phyloP scores from a whole-genome alignment of 495 filamentous ascomycete genomes.

The Hypoxylon cercidicola region DNA sequence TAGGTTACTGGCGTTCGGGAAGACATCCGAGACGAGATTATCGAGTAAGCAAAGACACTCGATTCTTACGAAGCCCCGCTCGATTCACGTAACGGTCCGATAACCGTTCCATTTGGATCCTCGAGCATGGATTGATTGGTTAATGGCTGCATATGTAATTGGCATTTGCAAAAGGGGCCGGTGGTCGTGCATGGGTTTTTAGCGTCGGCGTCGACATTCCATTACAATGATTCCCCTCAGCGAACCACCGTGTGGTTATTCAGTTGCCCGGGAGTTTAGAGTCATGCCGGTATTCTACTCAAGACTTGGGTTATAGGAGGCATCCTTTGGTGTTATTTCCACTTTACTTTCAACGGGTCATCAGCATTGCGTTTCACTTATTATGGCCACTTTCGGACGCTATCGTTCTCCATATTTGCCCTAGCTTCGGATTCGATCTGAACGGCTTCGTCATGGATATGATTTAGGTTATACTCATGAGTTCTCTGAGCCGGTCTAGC shows the following conservation, averaged over 20 bases:
- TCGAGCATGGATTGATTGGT: conserved; percentile 38
- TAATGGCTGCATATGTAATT: conserved; percentile 46
- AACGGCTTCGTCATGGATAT: conserved; percentile 15
- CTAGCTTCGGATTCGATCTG: conserved; percentile 15
- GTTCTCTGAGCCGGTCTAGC: conserved; percentile 10
- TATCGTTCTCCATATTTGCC: conserved; percentile 17
- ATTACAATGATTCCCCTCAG: conserved; percentile 41
- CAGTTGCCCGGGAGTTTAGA: conserved; percentile 40
- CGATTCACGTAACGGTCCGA: conserved; percentile 16
- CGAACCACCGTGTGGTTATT: conserved; percentile 38
- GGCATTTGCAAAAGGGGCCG: conserved; percentile 46
- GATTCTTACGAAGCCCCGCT: conserved; percentile 18
- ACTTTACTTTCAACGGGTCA: conserved; percentile 34
- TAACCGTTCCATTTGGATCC: conserved; percentile 28
- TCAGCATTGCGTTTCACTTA: conserved; percentile 39
- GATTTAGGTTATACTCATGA: conserved; percentile 2
- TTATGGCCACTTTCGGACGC: conserved; percentile 13
- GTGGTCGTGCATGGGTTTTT: conserved; percentile 44
- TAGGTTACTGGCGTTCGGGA: conserved; percentile 37
- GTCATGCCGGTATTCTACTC: conserved; percentile 42
- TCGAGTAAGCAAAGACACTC: conserved; percentile 18
- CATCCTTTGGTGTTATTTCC: conserved; percentile 40
- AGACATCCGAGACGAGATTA: conserved; percentile 30
- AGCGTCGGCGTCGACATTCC: conserved; percentile 46
- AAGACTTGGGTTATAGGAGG: conserved; percentile 43